Evolutionary conservation across 192 early-diverging fungal species (phyloP), one percentile per base, ranked within the genome.

Genomic region (Entrophospora sp.): DNA sequence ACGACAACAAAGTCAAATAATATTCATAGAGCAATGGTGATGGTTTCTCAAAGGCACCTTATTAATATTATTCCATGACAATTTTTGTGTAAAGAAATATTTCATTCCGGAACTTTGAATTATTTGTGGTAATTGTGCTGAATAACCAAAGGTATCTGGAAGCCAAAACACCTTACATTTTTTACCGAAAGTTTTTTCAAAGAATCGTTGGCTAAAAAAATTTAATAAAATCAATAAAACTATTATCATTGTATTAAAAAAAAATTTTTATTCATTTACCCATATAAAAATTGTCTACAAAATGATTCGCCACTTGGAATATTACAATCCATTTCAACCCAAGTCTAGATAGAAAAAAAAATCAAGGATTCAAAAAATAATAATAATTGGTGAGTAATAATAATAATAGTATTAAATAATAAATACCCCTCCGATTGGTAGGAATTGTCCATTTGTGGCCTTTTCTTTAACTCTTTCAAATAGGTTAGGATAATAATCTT

Each of bases 1-100:
- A n/a, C n/a, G n/a, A n/a, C n/a, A n/a, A n/a, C 38, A 22, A 16
- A 14, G 22, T 71, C 46, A 55, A 43, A 20, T 51, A 14, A 14
- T 22, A 51, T 30, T n/a, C n/a, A n/a, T n/a, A n/a, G n/a, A n/a
- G n/a, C n/a, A n/a, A n/a, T n/a, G n/a, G n/a, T n/a, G n/a, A n/a
- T n/a, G n/a, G n/a, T n/a, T n/a, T n/a, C n/a, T n/a, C n/a, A 65
- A 12, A 10, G 22, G 9, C 61, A 83, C 79, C 73, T 91, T 91
- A 80, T 99, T 99, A 71, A 99, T 93, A 72, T 93, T 96, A 78
- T 98, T 98, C 97, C 97, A 99, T 22, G 92, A 94, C 42, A 99
- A 77, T 72, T 99, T 99, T 72, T 98, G 97, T 3, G 97, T 99
- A 73, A 96, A 99, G 64, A 99, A 99, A 74, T 96, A 99, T 72